Evolutionary conservation across 1,284 basidiomycete species (phyloP).

Genomic region (Anthracocystis panici-leucophaei): DNA sequence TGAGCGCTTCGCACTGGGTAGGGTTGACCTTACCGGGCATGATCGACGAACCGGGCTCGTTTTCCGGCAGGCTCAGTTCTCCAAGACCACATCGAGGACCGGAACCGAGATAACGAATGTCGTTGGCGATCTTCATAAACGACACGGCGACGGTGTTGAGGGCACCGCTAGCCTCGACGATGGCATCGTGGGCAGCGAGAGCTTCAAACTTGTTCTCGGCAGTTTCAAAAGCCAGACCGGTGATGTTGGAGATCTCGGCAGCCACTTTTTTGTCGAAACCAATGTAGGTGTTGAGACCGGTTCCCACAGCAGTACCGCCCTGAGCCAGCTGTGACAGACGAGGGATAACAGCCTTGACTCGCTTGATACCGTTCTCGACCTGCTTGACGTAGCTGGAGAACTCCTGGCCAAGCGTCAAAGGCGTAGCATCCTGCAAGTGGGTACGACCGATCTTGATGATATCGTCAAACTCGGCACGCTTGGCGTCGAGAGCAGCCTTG

Average conservation of each 20-base stretch:
- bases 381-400: conserved; percentile 99
- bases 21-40: conserved; percentile 99
- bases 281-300: conserved; percentile 92
- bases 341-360: conserved; percentile 85
- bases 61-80: conserved; percentile 93
- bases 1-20: conserved; percentile 95
- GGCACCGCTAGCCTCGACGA: conserved; percentile 96
- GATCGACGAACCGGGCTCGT: conserved; percentile 98
- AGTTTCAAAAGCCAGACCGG: conserved; percentile 90
- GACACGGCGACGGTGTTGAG: conserved; percentile 94
- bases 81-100: conserved; percentile 97
- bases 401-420: conserved; percentile 96
- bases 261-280: conserved; percentile 97
- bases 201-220: conserved; percentile 99
- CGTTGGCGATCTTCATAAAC: conserved; percentile 99
- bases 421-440: conserved; percentile 96
- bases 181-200: conserved; percentile 93
- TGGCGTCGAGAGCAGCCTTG: conserved; percentile 83
- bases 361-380: conserved; percentile 87
- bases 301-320: conserved; percentile 98
- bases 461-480: conserved; percentile 74
- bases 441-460: conserved; percentile 99
- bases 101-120: conserved; percentile 96
- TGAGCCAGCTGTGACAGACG: conserved; percentile 92
- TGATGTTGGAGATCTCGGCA: conserved; percentile 89